Base-by-base conservation (phyloP, 495 filamentous ascomycete genomes). In the Tuber calosporum region DNA sequence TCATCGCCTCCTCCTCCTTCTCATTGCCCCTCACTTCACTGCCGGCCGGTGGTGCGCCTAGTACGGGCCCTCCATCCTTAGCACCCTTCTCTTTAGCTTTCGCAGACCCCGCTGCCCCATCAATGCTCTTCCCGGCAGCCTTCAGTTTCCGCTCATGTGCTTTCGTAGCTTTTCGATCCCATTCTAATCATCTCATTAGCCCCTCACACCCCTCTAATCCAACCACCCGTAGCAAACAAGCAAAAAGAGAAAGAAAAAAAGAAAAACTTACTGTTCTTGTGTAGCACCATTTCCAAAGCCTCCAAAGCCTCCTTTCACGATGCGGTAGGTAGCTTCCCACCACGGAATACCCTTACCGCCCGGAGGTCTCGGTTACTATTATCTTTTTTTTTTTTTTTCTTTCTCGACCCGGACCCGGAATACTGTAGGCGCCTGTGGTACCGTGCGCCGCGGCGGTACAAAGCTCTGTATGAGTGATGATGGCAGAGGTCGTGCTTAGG, bases 171-270 rank as follows among this genome's bases (percentile, higher is more conserved):
- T 83, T 39, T 77, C 83, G 30, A 86, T 88, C 45, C 81, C 88
- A 73, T 69, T 89, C 67, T 82, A 84, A 82, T 81, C 38, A 80
- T 11, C 53, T 82, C 79, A 43, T 69, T 84, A 38, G 74, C 86
- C 53, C 80, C 82, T 70, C 58, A 82, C n/a, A 73, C 77, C 68
- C 80, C 82, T 70, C 58, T 82, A n/a, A 73, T 77, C 68, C 75
- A 17, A 84, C 66, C 78, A 84, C 30, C 85, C 85, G 15, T 71
- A 86, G 38, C 84, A 75, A 53, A 73, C 90, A 38, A 79, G 91
- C 1, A 91, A 92, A 83, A 82, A 82, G n/a, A 88, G 85, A 80
- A 85, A 93, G 69, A 89, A 93, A 88, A 91, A 91, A 86, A 78
- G 19, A 41, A 20, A 70, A 67, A 66, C 75, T 38, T 72, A 79